Conservation (phyloP, 129 eudicot genomes). For the Flaveria brownii region DNA sequence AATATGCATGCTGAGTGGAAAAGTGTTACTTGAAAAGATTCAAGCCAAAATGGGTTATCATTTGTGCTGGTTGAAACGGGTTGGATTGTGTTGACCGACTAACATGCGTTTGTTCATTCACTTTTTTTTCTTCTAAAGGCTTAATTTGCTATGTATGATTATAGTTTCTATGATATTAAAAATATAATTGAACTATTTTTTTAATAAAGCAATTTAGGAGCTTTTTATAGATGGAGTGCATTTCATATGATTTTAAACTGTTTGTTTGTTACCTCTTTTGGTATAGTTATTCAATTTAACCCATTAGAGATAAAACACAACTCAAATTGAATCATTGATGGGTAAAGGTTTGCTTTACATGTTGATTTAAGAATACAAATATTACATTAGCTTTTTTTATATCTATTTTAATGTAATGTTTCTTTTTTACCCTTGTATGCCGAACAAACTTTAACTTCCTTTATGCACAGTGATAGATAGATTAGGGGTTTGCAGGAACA, state of each 20-base stretch:
- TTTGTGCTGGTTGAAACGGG: background rate
- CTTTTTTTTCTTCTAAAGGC: background rate
- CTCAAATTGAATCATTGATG: background rate
- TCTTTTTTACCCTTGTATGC: background rate
- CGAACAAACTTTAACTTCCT: background rate
- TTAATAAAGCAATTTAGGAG: background rate
- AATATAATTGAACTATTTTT: background rate
- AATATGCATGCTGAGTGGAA: conserved; percentile 17
- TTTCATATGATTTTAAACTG: too few species aligned
- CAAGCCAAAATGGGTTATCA: background rate
- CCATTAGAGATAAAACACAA: background rate
- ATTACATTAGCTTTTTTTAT: background rate
- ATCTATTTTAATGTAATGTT: background rate
- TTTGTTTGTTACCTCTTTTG: too few species aligned
- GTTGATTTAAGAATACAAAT: background rate
- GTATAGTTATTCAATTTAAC: too few species aligned
- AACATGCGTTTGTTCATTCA: too few species aligned
- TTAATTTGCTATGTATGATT: background rate
- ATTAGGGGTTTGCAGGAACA: background rate
- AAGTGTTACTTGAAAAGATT: conserved; percentile 24
- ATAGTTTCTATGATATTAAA: background rate
- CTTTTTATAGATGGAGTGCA: too few species aligned
- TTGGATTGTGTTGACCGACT: background rate
- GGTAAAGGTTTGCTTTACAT: background rate
- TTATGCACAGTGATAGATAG: background rate